A percentile compares a stretch with the other conserved stretches of the same genome.
phyloP scores from a whole-genome alignment of 2,329 filamentous ascomycete species.

The Magnaporthiopsis incrustans region DNA sequence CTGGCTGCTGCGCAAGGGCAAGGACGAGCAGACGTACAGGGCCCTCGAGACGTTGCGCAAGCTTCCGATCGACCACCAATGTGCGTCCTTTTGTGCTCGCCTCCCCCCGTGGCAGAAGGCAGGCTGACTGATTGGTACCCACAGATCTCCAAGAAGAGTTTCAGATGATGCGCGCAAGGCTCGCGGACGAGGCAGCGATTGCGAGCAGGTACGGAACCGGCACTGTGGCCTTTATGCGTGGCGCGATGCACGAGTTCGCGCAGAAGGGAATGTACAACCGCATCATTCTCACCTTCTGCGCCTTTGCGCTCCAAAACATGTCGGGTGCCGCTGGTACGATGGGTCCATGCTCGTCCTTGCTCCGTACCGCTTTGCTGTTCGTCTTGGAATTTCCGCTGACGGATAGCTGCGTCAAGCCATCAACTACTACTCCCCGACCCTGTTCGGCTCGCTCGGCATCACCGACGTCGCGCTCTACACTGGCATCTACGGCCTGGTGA shows the following conservation, averaged over 20 bases:
- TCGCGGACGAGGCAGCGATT: slow-evolving; percentile 25
- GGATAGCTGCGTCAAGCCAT: slow-evolving; percentile 19
- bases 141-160: slow-evolving; percentile 36
- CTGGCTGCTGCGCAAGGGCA: slow-evolving; percentile 34
- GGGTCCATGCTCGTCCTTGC: not conserved
- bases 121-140: not conserved
- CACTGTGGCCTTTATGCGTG: slow-evolving; percentile 25
- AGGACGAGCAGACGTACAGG: slow-evolving; percentile 29
- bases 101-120: not conserved
- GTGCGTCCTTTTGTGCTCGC: not conserved
- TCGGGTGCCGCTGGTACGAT: slow-evolving; percentile 26
- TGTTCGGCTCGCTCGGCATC: slow-evolving; percentile 37
- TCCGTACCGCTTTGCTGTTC: too few relatives aligned
- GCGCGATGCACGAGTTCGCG: slow-evolving; percentile 25
- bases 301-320: slow-evolving; percentile 32
- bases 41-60: slow-evolving; percentile 34
- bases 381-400: not conserved
- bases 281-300: slow-evolving; percentile 26
- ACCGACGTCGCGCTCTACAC: slow-evolving; percentile 36
- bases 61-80: slow-evolving; percentile 29
- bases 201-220: slow-evolving; percentile 25
- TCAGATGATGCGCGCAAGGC: slow-evolving; percentile 31
- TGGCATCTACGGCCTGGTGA: slow-evolving; percentile 41
- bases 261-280: slow-evolving; percentile 33
- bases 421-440: slow-evolving; percentile 34